phyloP scores from a whole-genome alignment of 2,329 filamentous ascomycete species.

The Didymella keratinophila region DNA sequence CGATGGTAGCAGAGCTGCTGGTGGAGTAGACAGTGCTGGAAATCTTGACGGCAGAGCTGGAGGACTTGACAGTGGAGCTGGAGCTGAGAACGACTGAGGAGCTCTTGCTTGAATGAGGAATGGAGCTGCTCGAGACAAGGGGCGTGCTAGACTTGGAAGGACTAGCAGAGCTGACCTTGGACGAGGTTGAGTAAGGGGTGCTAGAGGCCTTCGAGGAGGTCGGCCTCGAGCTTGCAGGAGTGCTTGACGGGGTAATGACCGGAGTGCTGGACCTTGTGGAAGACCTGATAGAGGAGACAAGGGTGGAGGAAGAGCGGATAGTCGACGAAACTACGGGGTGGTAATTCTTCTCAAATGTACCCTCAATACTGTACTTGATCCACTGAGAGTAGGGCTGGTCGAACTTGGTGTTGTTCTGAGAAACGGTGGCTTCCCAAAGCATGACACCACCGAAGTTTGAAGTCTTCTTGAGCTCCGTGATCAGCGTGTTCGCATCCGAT shows the following conservation, averaged over 20 bases:
- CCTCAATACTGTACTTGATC: constrained; percentile 54
- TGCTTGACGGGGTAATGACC: constrained; percentile 6
- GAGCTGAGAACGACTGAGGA: constrained; percentile 10
- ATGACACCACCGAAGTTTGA: constrained; percentile 65
- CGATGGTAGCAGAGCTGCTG: constrained; percentile 9
- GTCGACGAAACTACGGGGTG: constrained; percentile 25
- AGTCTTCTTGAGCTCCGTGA: constrained; percentile 48
- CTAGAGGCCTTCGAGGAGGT: constrained; percentile 1
- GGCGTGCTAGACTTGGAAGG: constrained; percentile 5
- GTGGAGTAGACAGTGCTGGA: constrained; percentile 9
- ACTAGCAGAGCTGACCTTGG: constrained; percentile 5
- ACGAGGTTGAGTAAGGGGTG: constrained; percentile 1
- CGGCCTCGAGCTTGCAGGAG: constrained; percentile 5
- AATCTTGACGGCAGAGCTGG: neutral
- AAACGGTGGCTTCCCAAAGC: constrained; percentile 65
- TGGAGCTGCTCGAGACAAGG: neutral
- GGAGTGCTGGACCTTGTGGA: constrained; percentile 1
- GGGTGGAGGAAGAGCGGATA: constrained; percentile 14
- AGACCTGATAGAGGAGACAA: constrained; percentile 6
- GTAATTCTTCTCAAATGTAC: constrained; percentile 32
- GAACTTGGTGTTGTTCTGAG: constrained; percentile 56
- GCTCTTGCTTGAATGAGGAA: constrained; percentile 9
- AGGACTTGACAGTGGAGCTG: constrained; percentile 12
- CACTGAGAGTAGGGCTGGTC: constrained; percentile 56
- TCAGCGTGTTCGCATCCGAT: constrained; percentile 55